Percentiles rank a stretch among this genome's conserved stretches.
These are phyloP conservation scores for Dactylellina drechsleri DNA, from an alignment of 2,329 filamentous ascomycete genomes.

Conservation along the genomic window DNA sequence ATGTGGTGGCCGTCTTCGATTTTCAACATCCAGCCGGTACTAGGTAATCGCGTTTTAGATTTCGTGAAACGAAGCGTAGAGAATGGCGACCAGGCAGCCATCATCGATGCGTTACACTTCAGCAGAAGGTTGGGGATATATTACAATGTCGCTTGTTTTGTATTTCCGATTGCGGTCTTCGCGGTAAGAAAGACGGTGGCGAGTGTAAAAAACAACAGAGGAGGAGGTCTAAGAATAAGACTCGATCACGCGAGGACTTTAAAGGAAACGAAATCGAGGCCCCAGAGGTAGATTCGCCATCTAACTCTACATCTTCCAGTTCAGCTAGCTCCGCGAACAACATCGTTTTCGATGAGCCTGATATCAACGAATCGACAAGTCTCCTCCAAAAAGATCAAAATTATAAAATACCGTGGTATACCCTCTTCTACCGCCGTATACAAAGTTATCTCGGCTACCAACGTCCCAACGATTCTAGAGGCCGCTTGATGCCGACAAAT, in stretches of 20 bases:
- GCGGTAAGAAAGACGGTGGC: conserved; percentile 22
- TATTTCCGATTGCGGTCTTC: conserved; percentile 39
- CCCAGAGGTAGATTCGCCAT: background rate
- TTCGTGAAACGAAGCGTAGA: conserved; percentile 36
- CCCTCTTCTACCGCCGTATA: conserved; percentile 41
- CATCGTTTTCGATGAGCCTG: conserved; percentile 6
- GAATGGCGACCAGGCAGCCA: conserved; percentile 12
- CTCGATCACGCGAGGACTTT: background rate
- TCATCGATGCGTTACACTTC: conserved; percentile 37
- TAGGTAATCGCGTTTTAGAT: conserved; percentile 38
- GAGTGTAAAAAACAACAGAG: conserved; percentile 19
- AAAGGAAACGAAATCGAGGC: conserved; percentile 11
- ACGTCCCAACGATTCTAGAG: conserved; percentile 27
- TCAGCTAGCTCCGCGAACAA: conserved; percentile 17
- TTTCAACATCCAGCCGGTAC: conserved; percentile 37
- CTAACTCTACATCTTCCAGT: conserved; percentile 19
- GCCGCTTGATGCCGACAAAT: conserved; percentile 31
- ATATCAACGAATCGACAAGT: conserved; percentile 29
- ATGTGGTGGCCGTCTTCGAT: conserved; percentile 49
- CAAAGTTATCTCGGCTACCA: conserved; percentile 50
- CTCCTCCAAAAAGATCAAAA: conserved; percentile 26
- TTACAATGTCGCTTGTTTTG: conserved; percentile 34
- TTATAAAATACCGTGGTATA: conserved; percentile 29
- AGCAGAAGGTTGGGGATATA: conserved; percentile 32
- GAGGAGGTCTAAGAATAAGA: background rate